phyloP scores from a whole-genome alignment of 2,329 filamentous ascomycete species.

The Conoideocrella luteorostrata region DNA sequence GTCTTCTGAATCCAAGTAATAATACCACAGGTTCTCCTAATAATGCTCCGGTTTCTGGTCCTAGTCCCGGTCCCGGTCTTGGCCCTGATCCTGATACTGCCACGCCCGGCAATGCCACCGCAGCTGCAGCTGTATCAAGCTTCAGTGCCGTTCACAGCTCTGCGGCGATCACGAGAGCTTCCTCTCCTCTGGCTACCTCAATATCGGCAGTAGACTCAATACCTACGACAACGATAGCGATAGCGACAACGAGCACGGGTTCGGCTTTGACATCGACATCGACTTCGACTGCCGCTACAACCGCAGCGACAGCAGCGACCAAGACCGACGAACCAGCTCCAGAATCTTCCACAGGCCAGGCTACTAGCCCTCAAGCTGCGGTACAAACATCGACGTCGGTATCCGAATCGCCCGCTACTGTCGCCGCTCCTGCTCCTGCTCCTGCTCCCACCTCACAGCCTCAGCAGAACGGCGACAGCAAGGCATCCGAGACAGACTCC shows the following conservation, averaged over 20 bases:
- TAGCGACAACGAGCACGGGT: neutral
- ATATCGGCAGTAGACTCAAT: constrained; percentile 1
- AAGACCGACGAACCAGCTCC: neutral
- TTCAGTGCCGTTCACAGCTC: constrained; percentile 5
- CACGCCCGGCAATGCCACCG: constrained; percentile 7
- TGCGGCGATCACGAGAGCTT: neutral
- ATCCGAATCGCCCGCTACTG: constrained; percentile 10
- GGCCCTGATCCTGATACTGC: constrained; percentile 3
- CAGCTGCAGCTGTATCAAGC: constrained; percentile 11
- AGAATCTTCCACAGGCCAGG: neutral
- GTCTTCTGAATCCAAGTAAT: constrained; percentile 15
- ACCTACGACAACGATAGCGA: neutral
- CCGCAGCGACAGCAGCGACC: neutral
- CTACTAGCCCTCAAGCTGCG: constrained; percentile 6
- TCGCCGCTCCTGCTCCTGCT: constrained; percentile 8
- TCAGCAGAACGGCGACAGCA: constrained; percentile 27
- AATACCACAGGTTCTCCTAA: constrained; percentile 14
- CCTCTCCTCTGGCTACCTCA: constrained; percentile 7
- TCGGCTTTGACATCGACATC: too few species aligned
- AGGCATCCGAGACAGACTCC: constrained; percentile 20
- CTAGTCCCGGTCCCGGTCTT: constrained; percentile 6
- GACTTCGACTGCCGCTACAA: constrained; percentile 1
- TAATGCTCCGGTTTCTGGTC: constrained; percentile 13
- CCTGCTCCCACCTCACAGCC: constrained; percentile 9
- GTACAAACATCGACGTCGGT: constrained; percentile 7